Evolutionary conservation across 176 grass and related monocot genomes (phyloP), one percentile per base, ranked within the genome.

Genomic region (Triticum dicoccoides): DNA sequence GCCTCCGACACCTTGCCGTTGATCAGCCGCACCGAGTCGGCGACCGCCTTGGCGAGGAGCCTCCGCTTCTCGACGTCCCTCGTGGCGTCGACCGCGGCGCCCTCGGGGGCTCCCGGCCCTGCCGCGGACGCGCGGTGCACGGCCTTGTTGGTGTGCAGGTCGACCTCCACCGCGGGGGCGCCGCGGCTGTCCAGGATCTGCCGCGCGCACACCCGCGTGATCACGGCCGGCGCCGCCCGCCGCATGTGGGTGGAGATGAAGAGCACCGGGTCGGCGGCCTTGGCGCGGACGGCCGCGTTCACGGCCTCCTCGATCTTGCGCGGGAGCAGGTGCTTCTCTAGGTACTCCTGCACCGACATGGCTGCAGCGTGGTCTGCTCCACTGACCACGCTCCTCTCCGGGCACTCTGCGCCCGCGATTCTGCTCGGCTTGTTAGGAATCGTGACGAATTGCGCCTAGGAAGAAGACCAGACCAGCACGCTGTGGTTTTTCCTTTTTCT

Each of bases 271-370:
- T 94, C 90, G 37, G 88, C 54, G 42, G 89, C 68, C 86, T 94
- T 99, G 67, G 94, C 94, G 76, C 94, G 90, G 87, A 99, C 94
- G 38, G 97, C 97, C 47, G 97, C 97, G 89, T 99, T 99, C 84
- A 99, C 97, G 65, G 97, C 92, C 79, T 99, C 97, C 89, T 99
- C 97, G 72, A 99, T 86, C 97, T 91, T 99, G 72, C 97, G 94
- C 49, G 97, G 88, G 29, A 99, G 90, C 77, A 94, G 54, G 84
- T 96, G 90, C 92, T 93, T 96, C 84, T 94, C 92, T 41, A 96
- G 85, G 80, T 99, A 96, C 90, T 96, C 94, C 87, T 96, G 92
- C 88, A 99, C 94, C 89, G 97, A 96, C 94, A 99, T 98, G 84
- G 85, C 91, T 69, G 70, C 77, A 11, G 30, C 24, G 21, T 45